These are phyloP conservation scores for Beauveria australis DNA, from an alignment of 2,329 filamentous ascomycete genomes.

Conservation along the genomic window DNA sequence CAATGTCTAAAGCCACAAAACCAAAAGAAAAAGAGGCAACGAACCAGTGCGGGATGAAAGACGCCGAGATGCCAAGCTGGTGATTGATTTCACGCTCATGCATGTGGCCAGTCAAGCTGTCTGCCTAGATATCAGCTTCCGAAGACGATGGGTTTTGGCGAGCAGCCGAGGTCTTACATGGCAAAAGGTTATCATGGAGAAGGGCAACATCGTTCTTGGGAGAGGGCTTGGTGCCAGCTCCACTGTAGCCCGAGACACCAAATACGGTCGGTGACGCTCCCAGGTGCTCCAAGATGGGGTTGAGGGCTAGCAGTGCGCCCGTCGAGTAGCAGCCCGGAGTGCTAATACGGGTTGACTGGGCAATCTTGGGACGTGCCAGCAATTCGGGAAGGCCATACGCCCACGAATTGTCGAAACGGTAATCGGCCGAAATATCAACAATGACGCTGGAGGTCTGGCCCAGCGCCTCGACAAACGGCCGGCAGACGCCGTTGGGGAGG, in stretches of 20 bases:
- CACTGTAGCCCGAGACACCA: conserved; percentile 88
- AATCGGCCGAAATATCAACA: conserved; percentile 93
- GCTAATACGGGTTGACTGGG: conserved; percentile 70
- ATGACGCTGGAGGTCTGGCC: conserved; percentile 64
- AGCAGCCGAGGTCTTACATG: conserved; percentile 35
- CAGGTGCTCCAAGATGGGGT: conserved; percentile 69
- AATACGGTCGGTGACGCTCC: conserved; percentile 76
- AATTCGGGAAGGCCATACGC: conserved; percentile 88
- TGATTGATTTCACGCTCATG: conserved; percentile 84
- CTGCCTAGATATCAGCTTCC: neutral
- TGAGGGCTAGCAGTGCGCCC: conserved; percentile 80
- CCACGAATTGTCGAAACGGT: conserved; percentile 80
- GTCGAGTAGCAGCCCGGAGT: conserved; percentile 97
- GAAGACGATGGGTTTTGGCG: neutral
- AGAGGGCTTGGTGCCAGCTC: conserved; percentile 87
- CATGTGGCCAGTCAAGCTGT: conserved; percentile 66
- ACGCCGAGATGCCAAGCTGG: conserved; percentile 66
- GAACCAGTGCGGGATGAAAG: conserved; percentile 75
- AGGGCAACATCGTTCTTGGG: conserved; percentile 86
- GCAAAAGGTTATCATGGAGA: conserved; percentile 79
- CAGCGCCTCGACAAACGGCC: conserved; percentile 86
- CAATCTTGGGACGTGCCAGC: conserved; percentile 66
- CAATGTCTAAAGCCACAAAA: neutral
- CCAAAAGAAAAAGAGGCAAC: neutral
- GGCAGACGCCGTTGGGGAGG: conserved; percentile 88